Conservation (phyloP, 2,329 filamentous ascomycete genomes). For the Fusarium buharicum region DNA sequence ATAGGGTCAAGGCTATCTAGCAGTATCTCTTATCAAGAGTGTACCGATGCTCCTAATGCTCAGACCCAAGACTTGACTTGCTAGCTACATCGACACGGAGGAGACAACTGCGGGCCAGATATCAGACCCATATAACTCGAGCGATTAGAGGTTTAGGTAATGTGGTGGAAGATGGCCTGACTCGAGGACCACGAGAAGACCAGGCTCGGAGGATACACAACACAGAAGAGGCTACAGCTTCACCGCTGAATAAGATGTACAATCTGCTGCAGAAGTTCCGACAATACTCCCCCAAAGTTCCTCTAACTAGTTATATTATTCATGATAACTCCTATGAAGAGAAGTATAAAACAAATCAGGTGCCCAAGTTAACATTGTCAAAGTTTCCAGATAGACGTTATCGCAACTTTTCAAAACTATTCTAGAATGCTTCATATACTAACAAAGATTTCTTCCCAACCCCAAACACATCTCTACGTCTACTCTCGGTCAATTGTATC, state of each 20-base stretch:
- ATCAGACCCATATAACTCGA: constrained; percentile 4
- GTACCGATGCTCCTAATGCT: not conserved
- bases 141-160: constrained; percentile 4
- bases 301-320: too few relatives aligned
- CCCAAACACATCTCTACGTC: not conserved
- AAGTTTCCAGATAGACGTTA: too few relatives aligned
- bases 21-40: not conserved
- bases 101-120: constrained; percentile 5
- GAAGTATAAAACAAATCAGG: too few relatives aligned
- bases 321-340: too few relatives aligned
- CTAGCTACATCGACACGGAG: not conserved
- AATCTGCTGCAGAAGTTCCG: too few relatives aligned
- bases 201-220: constrained; percentile 6
- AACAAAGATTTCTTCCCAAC: constrained; percentile 16
- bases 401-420: too few relatives aligned
- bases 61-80: not conserved
- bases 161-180: too few relatives aligned
- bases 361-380: too few relatives aligned
- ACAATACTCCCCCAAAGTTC: too few relatives aligned
- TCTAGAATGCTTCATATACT: constrained; percentile 9
- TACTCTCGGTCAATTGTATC: not conserved
- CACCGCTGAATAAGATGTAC: constrained; percentile 5
- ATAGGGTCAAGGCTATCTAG: not conserved
- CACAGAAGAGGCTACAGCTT: constrained; percentile 6
- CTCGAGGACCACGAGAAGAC: not conserved